Evolutionary conservation across 2,329 filamentous ascomycete genomes (phyloP), one percentile per base, ranked within the genome.

Genomic region (Xylariaceae sp.): DNA sequence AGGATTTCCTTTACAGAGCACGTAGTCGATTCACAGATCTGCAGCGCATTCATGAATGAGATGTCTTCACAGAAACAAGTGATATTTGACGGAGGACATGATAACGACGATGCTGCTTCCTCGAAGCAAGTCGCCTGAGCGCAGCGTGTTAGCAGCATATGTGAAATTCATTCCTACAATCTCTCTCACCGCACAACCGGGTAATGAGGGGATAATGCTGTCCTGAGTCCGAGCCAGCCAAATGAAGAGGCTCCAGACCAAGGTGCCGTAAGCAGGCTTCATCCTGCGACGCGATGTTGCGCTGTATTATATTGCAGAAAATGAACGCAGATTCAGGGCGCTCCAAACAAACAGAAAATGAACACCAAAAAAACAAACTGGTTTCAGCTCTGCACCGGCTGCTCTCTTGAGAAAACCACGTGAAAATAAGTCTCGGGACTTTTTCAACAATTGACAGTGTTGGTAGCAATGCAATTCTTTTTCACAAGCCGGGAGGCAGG

Each of bases 1-100:
- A 51, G 39, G 33, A 14, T 43, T 22, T 51, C 49, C 18, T 51
- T 51, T 11, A 47, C 19, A 14, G 49, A 47, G 31, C 49, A 51
- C 14, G 12, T 47, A n/a, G 31, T 38, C 16, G 39, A 22, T 47
- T 51, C 42, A 16, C 49, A 51, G 31, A 13, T 18, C 39, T 43
- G 17, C 12, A 47, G 19, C 5, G 38, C 28, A 22, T 33, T 19
- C 13, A 51, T n/a, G 39, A 51, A 47, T 14, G 28, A 33, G 43
- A 17, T 39, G n/a, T 51, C 49, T 31, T 17, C 31, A 36, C 49
- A 51, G 14, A 51, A 40, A 41, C 49, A 51, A 33, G 49, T 17
- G 13, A 51, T 45, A 31, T 51, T 42, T 10, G 34, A 42, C 22
- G 42, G 18, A 19, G 17, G 9, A 45, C 48, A 50, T 18, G 19